Base-by-base conservation (phyloP, 2,329 filamentous ascomycete species). In the Pseudodiploospora longispora region DNA sequence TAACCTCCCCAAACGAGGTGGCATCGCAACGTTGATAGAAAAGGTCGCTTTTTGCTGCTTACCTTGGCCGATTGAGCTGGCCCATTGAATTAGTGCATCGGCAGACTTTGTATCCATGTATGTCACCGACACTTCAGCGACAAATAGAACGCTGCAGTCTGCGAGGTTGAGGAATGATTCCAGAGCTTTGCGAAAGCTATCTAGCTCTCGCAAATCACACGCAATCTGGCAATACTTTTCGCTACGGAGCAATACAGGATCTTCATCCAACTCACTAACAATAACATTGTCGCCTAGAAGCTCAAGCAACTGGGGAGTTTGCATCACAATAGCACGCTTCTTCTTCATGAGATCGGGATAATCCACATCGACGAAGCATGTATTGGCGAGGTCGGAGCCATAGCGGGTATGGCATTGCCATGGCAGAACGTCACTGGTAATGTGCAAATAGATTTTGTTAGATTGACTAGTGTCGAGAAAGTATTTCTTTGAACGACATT, bases 41-140 rank as follows among this genome's bases (percentile, higher is more conserved):
- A 19, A 19, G 19, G 19, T 19, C 19, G 19, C 19, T 19, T 19
- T 3, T 19, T 19, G 19, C 19, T 19, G 51, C 69, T 56, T 66
- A 87, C 85, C 78, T 62, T 84, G 70, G 9, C 79, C 75, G 40
- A 94, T 69, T 8, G 68, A 77, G 43, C 80, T 78, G n/a, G 85
- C 83, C 88, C 88, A 96, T 41, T 72, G 60, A 30, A 96, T 82
- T 6, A 96, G 70, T 10, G 75, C 71, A 66, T 95, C 83, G 5
- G 88, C 82, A 35, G 80, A 80, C 27, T 75, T 62, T 3, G 80
- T 78, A 44, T 88, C 80, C 87, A 95, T 94, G 56, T 95, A 95
- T 1, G 88, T 93, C 35, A 95, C 78, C 4, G 89, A 94, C 10
- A 95, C 89, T 64, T 97, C 91, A 1, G 89, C 89, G 28, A 89